These are phyloP conservation scores for Agastache rugosa DNA, from an alignment of 257 asterid genomes.

Conservation along the genomic window DNA sequence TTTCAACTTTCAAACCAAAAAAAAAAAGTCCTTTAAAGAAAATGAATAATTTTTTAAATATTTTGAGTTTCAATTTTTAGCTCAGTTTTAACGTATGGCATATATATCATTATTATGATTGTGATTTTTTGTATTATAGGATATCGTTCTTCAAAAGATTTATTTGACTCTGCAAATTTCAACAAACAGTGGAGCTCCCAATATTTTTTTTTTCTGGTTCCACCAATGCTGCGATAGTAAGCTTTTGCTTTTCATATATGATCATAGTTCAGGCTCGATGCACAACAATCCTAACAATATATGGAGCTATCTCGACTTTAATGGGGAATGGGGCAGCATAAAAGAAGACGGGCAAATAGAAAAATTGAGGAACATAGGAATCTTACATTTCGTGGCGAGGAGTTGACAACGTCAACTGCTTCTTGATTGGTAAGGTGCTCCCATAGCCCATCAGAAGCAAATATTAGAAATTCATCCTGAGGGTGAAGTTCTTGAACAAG, in stretches of 20 bases:
- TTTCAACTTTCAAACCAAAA: not conserved
- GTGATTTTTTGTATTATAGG: no score
- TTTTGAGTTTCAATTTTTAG: not conserved
- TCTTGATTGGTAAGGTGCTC: conserved; percentile 82
- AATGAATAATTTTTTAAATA: not conserved
- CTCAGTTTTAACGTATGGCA: not conserved
- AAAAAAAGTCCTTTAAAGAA: not conserved
- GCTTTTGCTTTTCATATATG: not conserved
- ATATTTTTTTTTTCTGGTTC: not conserved
- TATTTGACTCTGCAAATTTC: no score
- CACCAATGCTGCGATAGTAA: not conserved
- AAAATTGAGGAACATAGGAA: conserved; percentile 21
- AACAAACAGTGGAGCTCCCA: no score
- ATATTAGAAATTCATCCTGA: conserved; percentile 70
- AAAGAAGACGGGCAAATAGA: not conserved
- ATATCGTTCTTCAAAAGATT: no score
- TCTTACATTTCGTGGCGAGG: conserved; percentile 60
- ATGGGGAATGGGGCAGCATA: not conserved
- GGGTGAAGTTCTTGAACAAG: conserved; percentile 56
- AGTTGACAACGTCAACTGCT: conserved; percentile 69
- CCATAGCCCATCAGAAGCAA: conserved; percentile 92
- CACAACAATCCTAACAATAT: not conserved
- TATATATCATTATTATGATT: not conserved
- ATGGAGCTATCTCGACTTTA: not conserved
- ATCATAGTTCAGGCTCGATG: not conserved